phyloP scores from a whole-genome alignment of 1,139 yeast genomes.

The Yarrowia galli region DNA sequence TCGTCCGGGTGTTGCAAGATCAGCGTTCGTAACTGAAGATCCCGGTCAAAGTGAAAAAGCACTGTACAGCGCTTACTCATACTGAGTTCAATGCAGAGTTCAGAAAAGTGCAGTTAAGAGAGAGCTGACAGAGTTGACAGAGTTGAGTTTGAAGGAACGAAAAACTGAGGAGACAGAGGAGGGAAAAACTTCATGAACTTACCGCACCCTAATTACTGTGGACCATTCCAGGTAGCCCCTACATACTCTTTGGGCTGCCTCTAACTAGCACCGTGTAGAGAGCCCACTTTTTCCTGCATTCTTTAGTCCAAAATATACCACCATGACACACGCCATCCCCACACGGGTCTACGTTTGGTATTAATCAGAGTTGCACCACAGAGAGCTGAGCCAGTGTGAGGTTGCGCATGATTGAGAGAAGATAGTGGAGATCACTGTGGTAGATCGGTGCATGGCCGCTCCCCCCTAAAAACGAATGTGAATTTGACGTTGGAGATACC shows the following conservation, averaged over 20 bases:
- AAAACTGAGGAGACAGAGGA: background rate
- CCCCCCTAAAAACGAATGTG: conserved; percentile 2
- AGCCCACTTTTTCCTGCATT: conserved; percentile 17
- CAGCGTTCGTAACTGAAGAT: conserved; percentile 31
- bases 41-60: background rate
- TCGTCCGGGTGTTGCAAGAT: conserved; percentile 25
- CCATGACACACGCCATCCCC: background rate
- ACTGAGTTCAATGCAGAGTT: background rate
- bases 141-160: background rate
- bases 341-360: background rate
- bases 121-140: no score
- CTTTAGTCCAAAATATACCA: background rate
- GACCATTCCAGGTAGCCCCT: conserved; percentile 25
- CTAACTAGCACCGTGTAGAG: background rate
- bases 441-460: conserved; percentile 24
- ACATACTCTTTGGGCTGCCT: background rate
- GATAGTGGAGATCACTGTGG: conserved; percentile 7
- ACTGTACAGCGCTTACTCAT: conserved; percentile 2
- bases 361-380: conserved; percentile 4
- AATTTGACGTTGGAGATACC: background rate
- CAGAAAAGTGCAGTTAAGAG: no score
- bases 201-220: background rate
- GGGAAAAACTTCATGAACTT: conserved; percentile 2
- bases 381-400: no score
- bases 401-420: conserved; percentile 19